These are phyloP conservation scores for Talaromyces funiculosus DNA, from an alignment of 2,329 filamentous ascomycete species.

Conservation along the genomic window DNA sequence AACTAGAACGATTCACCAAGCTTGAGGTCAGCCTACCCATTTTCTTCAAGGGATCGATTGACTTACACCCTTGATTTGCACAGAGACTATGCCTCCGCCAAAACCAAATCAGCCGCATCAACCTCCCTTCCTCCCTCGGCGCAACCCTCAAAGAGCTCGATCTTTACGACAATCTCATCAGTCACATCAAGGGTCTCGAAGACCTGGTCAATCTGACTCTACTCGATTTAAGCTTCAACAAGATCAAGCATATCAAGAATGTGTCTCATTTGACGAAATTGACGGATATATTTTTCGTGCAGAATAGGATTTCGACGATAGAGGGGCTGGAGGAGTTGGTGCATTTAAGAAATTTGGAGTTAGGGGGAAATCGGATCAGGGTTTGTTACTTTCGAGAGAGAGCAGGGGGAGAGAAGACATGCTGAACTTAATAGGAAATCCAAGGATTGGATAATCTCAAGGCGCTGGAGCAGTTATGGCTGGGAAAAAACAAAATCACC, in stretches of 20 bases:
- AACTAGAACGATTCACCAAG: conserved; percentile 75
- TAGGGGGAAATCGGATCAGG: conserved; percentile 86
- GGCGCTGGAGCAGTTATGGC: conserved; percentile 82
- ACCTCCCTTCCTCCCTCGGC: conserved; percentile 63
- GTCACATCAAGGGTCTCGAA: conserved; percentile 78
- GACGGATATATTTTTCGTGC: conserved; percentile 82
- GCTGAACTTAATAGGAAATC: conserved; percentile 53
- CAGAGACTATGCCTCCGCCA: conserved; percentile 81
- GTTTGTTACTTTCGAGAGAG: conserved; percentile 24
- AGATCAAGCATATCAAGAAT: conserved; percentile 97
- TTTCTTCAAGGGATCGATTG: too few species aligned
- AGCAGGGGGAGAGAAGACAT: not conserved
- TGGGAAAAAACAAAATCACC: conserved; percentile 95
- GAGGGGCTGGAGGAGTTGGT: conserved; percentile 73
- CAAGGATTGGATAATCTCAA: conserved; percentile 72
- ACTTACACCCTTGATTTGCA: not conserved
- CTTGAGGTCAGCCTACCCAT: conserved; percentile 48
- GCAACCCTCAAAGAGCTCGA: conserved; percentile 75
- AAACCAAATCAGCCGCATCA: conserved; percentile 77
- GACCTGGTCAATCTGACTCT: conserved; percentile 67
- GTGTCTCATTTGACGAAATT: conserved; percentile 71
- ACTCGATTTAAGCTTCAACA: conserved; percentile 95
- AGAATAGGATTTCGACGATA: conserved; percentile 87
- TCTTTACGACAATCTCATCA: conserved; percentile 92
- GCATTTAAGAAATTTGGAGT: conserved; percentile 74